Evolutionary conservation across 2,329 filamentous ascomycete genomes (phyloP), one percentile per base, ranked within the genome.

Genomic region (Aphanocladium album): DNA sequence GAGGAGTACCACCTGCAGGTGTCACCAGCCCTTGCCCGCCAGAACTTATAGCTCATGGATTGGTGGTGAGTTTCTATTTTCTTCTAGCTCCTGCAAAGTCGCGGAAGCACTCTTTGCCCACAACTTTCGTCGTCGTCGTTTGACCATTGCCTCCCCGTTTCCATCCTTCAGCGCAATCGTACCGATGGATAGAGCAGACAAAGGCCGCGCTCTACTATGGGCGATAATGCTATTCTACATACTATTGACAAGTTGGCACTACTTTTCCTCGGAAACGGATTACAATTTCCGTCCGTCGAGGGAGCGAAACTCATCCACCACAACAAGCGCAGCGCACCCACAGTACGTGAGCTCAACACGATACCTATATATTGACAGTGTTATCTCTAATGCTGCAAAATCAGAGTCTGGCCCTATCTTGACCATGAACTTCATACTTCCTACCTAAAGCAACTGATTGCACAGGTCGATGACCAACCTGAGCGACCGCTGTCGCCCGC

Each of bases 401-500:
- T 11, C 14, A 56, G 41, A 2, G 35, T 27, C 9, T 60, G 57
- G 57, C 49, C 51, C 5, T 54, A 46, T 47, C 41, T 54, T 17
- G 57, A 60, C 30, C 30, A 60, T 7, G 39, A 39, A 3, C 33
- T 35, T 7, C 57, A 60, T 8, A n/a, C 3, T 5, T 6, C 11
- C 3, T 60, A 60, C 19, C 14, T 60, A 7, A 39, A 4, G 21
- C 50, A 47, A 21, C 41, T 54, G 4, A n/a, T 54, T 14, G 43
- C 19, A 2, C 19, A 55, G 27, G 57, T 39, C 21, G 57, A 60
- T 35, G 39, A 35, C 12, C 25, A 46, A 14, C 49, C 41, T 8
- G 50, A 53, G 25, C 49, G 39, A 37, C 27, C n/a, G 7, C 50
- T 60, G 19, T 53, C 57, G 23, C 57, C 58, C 12, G 58, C 58